phyloP scores from a whole-genome alignment of 2,329 filamentous ascomycete species.

The Ceratocystiopsis brevicomis region DNA sequence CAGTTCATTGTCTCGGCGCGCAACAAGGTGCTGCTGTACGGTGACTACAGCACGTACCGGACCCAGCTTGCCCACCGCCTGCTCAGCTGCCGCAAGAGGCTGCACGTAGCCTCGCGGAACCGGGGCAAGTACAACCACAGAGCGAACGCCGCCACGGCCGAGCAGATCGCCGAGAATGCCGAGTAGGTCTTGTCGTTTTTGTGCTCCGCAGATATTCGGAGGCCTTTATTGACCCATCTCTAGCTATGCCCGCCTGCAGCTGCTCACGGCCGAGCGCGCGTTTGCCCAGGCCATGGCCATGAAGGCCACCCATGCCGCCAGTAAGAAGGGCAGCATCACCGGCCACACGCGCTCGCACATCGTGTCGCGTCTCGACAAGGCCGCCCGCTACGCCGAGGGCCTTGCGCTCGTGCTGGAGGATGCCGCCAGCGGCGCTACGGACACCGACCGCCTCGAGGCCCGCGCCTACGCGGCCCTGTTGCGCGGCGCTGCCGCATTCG shows the following conservation, averaged over 20 bases:
- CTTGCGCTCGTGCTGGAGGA: conserved; percentile 50
- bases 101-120: conserved; percentile 67
- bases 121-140: conserved; percentile 60
- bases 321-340: conserved; percentile 53
- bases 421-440: conserved; percentile 42
- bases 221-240: not conserved
- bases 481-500: conserved; percentile 60
- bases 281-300: conserved; percentile 95
- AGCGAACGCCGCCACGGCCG: conserved; percentile 50
- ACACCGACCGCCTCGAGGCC: conserved; percentile 64
- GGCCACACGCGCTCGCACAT: conserved; percentile 74
- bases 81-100: conserved; percentile 65
- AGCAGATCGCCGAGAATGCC: conserved; percentile 54
- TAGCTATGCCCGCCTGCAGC: conserved; percentile 59
- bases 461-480: conserved; percentile 66
- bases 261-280: conserved; percentile 74
- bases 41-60: conserved; percentile 77
- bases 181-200: conserved; percentile 37
- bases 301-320: conserved; percentile 63
- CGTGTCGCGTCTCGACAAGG: conserved; percentile 70
- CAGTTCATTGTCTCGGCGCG: conserved; percentile 61
- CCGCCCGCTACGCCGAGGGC: conserved; percentile 46
- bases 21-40: conserved; percentile 68
- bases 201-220: not conserved
- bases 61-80: conserved; percentile 62